phyloP scores from a whole-genome alignment of 306 rosid species.

The Prunus armeniaca region DNA sequence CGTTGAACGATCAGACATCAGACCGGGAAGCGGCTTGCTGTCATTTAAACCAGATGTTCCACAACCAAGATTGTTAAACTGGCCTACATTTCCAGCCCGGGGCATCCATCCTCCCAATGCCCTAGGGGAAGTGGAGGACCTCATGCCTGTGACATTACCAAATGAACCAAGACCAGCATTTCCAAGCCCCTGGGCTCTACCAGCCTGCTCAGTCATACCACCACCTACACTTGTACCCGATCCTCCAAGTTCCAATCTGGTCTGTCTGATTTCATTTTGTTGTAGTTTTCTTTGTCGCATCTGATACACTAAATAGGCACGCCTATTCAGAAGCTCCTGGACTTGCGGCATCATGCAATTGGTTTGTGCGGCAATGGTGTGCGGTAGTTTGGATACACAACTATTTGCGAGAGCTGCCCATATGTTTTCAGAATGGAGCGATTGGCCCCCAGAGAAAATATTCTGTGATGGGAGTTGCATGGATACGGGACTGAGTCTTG shows the following conservation, averaged over 20 bases:
- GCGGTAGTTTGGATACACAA: conserved; percentile 4
- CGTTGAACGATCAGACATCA: neutral
- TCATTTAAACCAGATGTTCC: conserved; percentile 13
- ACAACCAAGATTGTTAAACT: conserved; percentile 11
- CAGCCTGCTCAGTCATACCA: neutral
- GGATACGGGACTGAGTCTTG: neutral
- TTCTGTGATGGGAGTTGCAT: conserved; percentile 3
- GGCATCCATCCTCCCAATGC: conserved; percentile 1
- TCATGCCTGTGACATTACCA: neutral
- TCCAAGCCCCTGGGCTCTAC: conserved; percentile 16
- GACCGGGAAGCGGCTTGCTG: conserved; percentile 11
- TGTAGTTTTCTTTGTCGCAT: conserved; percentile 13
- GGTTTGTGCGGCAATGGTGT: conserved; percentile 18
- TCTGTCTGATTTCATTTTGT: conserved; percentile 5
- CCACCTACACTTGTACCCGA: conserved; percentile 1
- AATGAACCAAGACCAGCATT: conserved; percentile 1
- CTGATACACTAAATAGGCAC: conserved; percentile 11
- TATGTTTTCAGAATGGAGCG: conserved; percentile 1
- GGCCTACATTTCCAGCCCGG: conserved; percentile 9
- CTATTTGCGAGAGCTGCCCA: neutral
- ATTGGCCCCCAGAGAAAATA: conserved; percentile 7
- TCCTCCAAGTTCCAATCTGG: neutral
- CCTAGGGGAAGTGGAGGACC: conserved; percentile 12
- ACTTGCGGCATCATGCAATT: conserved; percentile 8
- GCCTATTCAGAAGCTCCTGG: conserved; percentile 1